Conservation (phyloP, 495 filamentous ascomycete genomes). For the Hapsidospora chrysogenum region DNA sequence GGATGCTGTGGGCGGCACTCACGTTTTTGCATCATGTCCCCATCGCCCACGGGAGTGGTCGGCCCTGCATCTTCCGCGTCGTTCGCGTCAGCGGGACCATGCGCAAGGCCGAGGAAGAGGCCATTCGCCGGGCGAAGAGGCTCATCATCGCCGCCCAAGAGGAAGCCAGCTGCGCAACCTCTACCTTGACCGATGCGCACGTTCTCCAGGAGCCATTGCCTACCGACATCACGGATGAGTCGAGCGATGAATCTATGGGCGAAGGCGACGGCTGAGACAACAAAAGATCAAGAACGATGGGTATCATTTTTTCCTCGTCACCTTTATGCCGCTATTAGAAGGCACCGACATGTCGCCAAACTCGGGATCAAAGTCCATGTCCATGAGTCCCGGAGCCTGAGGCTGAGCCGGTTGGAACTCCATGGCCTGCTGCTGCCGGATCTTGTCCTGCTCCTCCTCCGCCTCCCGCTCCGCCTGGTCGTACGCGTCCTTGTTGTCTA, state of each 20-base stretch:
- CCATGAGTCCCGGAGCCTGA: background rate
- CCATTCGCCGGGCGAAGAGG: constrained; percentile 54
- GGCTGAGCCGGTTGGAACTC: constrained; percentile 1
- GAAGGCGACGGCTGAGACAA: constrained; percentile 18
- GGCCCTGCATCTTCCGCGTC: constrained; percentile 65
- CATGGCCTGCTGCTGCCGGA: constrained; percentile 8
- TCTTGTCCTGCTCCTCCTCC: constrained; percentile 39
- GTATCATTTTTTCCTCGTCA: constrained; percentile 23
- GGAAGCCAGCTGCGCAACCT: constrained; percentile 5
- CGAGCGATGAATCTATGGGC: constrained; percentile 32
- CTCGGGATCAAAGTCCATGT: background rate
- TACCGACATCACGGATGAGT: constrained; percentile 26
- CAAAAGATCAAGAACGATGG: no score
- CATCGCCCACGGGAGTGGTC: constrained; percentile 27
- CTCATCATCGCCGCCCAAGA: constrained; percentile 48
- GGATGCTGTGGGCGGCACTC: constrained; percentile 77
- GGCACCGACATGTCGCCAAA: constrained; percentile 5
- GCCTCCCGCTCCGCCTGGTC: constrained; percentile 63
- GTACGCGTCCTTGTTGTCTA: constrained; percentile 75
- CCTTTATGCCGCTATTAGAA: constrained; percentile 20
- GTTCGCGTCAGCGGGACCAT: constrained; percentile 88
- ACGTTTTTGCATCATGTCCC: constrained; percentile 66
- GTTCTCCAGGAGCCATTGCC: no score
- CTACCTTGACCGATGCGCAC: background rate
- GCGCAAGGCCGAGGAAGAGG: constrained; percentile 78